Percentiles rank a stretch among this genome's conserved stretches.
Conservation (phyloP, 2,329 filamentous ascomycete genomes). For the Cytospora paraplurivora region DNA sequence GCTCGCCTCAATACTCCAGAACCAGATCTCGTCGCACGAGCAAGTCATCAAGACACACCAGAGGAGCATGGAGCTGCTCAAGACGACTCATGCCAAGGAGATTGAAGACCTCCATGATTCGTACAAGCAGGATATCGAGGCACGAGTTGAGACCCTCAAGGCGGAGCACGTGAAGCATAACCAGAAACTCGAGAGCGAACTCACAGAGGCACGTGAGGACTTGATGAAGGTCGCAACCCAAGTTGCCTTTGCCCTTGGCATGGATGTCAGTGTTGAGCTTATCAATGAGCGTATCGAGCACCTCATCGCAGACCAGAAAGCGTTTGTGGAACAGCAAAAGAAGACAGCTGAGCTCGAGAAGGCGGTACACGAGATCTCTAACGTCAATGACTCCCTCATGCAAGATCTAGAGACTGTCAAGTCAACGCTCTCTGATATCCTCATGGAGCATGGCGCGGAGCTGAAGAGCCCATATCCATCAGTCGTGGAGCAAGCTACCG, state of each 20-base stretch:
- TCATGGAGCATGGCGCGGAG: conserved; percentile 52
- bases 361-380: conserved; percentile 57
- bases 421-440: conserved; percentile 53
- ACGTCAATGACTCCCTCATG: conserved; percentile 61
- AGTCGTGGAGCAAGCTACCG: conserved; percentile 58
- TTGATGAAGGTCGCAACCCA: conserved; percentile 65
- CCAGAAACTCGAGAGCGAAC: conserved; percentile 61
- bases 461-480: conserved; percentile 48
- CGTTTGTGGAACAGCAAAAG: conserved; percentile 60
- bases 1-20: conserved; percentile 56
- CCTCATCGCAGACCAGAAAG: conserved; percentile 60
- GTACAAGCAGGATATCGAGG: conserved; percentile 58
- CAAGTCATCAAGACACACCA: conserved; percentile 58
- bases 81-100: conserved; percentile 50
- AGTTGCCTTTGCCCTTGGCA: conserved; percentile 60
- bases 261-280: conserved; percentile 69
- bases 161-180: conserved; percentile 61
- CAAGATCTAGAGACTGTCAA: conserved; percentile 65
- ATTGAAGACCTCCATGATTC: conserved; percentile 46
- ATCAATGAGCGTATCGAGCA: conserved; percentile 63
- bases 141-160: conserved; percentile 60
- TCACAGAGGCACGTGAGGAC: conserved; percentile 66
- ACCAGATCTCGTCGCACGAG: conserved; percentile 63
- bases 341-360: conserved; percentile 59
- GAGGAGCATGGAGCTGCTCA: conserved; percentile 52